Percentiles rank a stretch among this genome's conserved stretches.
These are phyloP conservation scores for Takashimella koratensis DNA, from an alignment of 1,284 basidiomycete genomes.

Conservation along the genomic window DNA sequence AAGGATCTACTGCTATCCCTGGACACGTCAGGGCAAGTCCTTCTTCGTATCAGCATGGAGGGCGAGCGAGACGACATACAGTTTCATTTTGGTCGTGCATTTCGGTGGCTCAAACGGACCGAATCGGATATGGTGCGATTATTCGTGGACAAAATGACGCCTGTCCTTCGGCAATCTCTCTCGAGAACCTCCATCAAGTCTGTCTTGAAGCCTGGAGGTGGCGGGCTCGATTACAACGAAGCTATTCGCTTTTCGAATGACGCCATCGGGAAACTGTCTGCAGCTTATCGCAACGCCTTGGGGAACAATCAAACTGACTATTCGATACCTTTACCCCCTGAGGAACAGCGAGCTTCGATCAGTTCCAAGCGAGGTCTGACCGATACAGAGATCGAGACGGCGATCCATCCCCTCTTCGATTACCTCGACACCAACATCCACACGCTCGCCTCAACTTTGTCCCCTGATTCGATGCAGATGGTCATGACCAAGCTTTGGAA, in stretches of 20 bases:
- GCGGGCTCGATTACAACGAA: constrained; percentile 66
- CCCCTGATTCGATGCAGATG: constrained; percentile 79
- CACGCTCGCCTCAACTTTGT: constrained; percentile 83
- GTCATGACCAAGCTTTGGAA: constrained; percentile 97
- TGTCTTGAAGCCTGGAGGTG: constrained; percentile 59
- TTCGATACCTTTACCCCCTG: constrained; percentile 68
- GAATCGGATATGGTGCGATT: constrained; percentile 95
- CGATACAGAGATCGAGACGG: constrained; percentile 91
- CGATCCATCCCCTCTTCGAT: constrained; percentile 88
- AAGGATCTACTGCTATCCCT: constrained; percentile 91
- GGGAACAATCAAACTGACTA: constrained; percentile 59
- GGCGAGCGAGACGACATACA: constrained; percentile 97
- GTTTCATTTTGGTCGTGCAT: constrained; percentile 95
- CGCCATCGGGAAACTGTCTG: constrained; percentile 62
- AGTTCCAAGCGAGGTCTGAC: constrained; percentile 64
- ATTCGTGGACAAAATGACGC: constrained; percentile 98
- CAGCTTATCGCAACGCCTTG: constrained; percentile 71
- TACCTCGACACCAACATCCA: constrained; percentile 94
- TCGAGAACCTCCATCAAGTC: constrained; percentile 73
- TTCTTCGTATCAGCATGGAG: constrained; percentile 93
- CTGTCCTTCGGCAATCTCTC: constrained; percentile 85
- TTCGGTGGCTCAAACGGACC: constrained; percentile 87
- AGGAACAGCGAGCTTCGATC: constrained; percentile 51
- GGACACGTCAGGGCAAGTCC: constrained; percentile 70
- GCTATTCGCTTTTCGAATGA: constrained; percentile 51